Base-by-base conservation (phyloP, 805 yeast species). In the Saturnispora hagleri region DNA sequence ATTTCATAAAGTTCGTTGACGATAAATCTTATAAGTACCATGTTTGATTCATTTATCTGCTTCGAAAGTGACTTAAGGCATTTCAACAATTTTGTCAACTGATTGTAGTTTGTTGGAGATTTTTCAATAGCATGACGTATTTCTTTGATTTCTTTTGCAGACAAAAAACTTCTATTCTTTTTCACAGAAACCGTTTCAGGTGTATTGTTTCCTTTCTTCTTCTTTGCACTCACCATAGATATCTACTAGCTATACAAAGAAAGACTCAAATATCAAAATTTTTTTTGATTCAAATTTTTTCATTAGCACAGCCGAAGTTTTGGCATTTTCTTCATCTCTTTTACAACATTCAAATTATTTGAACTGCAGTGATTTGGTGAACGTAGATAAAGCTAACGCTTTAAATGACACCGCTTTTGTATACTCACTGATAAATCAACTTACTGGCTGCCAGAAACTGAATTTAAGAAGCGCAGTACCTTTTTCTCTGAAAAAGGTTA, bases 61-160 rank as follows among this genome's bases (percentile, higher is more conserved):
- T 20, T 15, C 2, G 53, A 61, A 18, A 67, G 56, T 1, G 53
- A 41, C 5, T 62, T 64, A 34, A 74, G 69, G 48, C 71, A 72
- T 13, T 65, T 66, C n/a, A 81, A 53, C 40, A 85, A 65, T 5
- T 60, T 60, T 2, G 73, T 77, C 7, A 85, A 64, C 53, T 78
- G 75, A 60, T 86, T 86, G 62, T 77, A 80, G 54, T 76, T 53
- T 54, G 75, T 75, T 22, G 80, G 65, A 5, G 82, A 71, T 38
- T 70, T 69, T 3, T 60, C 61, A 26, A 78, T 64, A 38, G 70
- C 70, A 7, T 58, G 50, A 7, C 56, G 58, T 2, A 59, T 53
- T 7, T 38, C 22, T 43, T 61, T 61, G 46, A 70, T 63, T 48
- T 62, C 48, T 1, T 60, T 63, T 5, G 63, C 24, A 3, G 65